phyloP scores from a whole-genome alignment of 73 alveolate genomes.

The Paramecium sexaurelia region DNA sequence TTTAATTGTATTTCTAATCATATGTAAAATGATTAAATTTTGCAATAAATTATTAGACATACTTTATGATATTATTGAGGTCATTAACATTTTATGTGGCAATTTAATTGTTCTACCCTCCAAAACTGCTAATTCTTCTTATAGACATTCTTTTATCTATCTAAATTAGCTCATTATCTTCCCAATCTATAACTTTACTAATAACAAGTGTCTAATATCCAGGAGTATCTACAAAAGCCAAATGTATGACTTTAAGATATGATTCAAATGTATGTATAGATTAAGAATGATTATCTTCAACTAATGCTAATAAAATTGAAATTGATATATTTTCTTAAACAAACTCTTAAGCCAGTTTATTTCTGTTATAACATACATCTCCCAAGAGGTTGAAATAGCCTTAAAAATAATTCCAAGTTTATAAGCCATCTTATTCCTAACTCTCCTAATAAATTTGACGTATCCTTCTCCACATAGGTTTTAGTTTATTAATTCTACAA shows the following conservation, averaged over 20 bases:
- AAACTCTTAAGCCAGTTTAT: conserved; percentile 22
- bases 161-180: not conserved
- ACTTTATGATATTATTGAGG: not conserved
- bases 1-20: not conserved
- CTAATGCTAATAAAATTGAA: not conserved
- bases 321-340: not conserved
- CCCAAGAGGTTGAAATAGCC: not conserved
- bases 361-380: conserved; percentile 40
- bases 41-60: conserved; percentile 23
- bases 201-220: not conserved
- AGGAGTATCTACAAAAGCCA: not conserved
- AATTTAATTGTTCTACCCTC: not conserved
- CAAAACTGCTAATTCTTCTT: not conserved
- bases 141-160: not conserved
- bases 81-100: not conserved
- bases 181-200: conserved; percentile 4
- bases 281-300: not conserved
- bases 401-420: conserved; percentile 34
- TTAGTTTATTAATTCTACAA: not conserved
- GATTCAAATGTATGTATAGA: not conserved
- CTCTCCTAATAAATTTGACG: not conserved
- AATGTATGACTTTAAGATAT: not conserved
- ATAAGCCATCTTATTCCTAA: not conserved
- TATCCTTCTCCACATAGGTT: conserved; percentile 10
- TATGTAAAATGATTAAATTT: conserved; percentile 29